Base-by-base conservation (phyloP, 306 rosid species). In the Leucaena leucocephala region DNA sequence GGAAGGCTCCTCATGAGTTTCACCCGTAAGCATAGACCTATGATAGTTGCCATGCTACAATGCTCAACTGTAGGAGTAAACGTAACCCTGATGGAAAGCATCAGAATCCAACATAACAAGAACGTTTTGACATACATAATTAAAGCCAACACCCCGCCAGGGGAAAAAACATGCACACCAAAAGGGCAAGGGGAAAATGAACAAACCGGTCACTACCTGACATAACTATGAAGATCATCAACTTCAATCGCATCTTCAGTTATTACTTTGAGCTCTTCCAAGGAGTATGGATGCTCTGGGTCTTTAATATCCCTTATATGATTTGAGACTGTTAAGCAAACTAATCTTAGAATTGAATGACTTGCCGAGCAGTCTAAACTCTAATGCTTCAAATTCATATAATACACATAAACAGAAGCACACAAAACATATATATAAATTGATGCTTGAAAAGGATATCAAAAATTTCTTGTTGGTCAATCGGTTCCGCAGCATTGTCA, bases 41-140 rank as follows among this genome's bases (percentile, higher is more conserved):
- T 96, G 75, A 96, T 77, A 3, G 98, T 87, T 15, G 97, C 99
- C 99, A 96, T 96, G 74, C 96, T 93, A 78, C 99, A 96, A 85
- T 96, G 99, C 87, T 91, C 92, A 73, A 96, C 96, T 0, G 98
- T 93, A 11, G 99, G 98, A 73, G 98, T 93, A 87, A 96, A 96
- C 8, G 94, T 96, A 65, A 96, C 96, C 85, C 97, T 96, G 84
- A 71, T 50, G 33, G 63, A 83, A 85, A 75, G 22, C 73, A 74
- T 42, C 81, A 69, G 68, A 11, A 17, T 71, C 64, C 62, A 61
- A 57, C 7, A 62, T 46, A 58, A 57, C 7, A 80, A 78, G 4
- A 22, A 68, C 19, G 39, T 50, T 22, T 71, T 74, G 36, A 58
- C 62, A 45, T 6, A 11, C 68, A 49, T 27, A 63, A 13, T 19